Percentiles rank a stretch among this genome's conserved stretches.
These are phyloP conservation scores for Dipteronia dyeriana DNA, from an alignment of 345 rosid genomes.

Conservation along the genomic window DNA sequence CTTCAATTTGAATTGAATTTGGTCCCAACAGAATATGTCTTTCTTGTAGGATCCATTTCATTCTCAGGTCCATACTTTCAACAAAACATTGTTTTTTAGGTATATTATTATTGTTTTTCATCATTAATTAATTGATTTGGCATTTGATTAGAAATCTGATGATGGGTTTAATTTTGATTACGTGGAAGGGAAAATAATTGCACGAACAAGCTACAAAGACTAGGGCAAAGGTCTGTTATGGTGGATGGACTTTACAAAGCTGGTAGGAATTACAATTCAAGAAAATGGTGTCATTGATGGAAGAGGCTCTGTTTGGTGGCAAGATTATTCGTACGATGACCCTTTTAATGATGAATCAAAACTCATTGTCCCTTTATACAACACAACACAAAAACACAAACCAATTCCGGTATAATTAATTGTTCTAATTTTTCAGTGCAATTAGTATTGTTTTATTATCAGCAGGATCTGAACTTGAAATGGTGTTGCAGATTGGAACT, in stretches of 20 bases:
- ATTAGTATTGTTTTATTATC: no score
- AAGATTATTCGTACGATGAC: slow-evolving; percentile 50
- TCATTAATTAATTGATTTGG: background rate
- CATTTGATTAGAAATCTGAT: background rate
- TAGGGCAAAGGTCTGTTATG: slow-evolving; percentile 80
- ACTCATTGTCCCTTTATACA: no score
- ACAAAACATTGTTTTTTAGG: slow-evolving; percentile 82
- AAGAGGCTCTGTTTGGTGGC: slow-evolving; percentile 99
- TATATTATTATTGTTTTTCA: slow-evolving; percentile 5
- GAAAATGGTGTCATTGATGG: slow-evolving; percentile 80
- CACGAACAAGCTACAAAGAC: slow-evolving; percentile 53
- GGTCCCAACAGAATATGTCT: slow-evolving; percentile 52
- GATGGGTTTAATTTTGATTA: slow-evolving; percentile 29
- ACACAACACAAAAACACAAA: no score
- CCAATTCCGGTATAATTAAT: no score
- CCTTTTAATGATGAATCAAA: no score
- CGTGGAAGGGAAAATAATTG: slow-evolving; percentile 86
- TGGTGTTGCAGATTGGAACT: no score
- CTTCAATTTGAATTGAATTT: no score
- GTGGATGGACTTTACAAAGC: slow-evolving; percentile 93
- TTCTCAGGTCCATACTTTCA: slow-evolving; percentile 94
- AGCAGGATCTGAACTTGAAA: no score
- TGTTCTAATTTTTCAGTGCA: no score
- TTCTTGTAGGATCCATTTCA: slow-evolving; percentile 88
- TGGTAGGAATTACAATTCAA: slow-evolving; percentile 70